Base-by-base conservation (phyloP, 768 basidiomycete species). In the Daedalea quercina region DNA sequence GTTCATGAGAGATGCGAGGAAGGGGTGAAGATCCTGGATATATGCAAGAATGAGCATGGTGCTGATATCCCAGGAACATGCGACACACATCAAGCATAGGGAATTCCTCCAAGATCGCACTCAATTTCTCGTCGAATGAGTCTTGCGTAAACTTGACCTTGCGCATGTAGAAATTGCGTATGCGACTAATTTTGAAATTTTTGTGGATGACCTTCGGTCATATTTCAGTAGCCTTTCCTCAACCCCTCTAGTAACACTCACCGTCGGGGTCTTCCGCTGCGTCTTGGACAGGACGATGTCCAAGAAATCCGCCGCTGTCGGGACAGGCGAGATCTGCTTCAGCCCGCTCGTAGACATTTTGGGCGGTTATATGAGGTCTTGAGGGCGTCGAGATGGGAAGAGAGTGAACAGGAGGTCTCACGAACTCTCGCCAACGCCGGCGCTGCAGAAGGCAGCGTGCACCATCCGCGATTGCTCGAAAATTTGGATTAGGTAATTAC, bases 61-160 rank as follows among this genome's bases (percentile, higher is more conserved):
- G 6, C 12, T 19, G 44, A 19, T 25, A 11, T 9, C 22, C n/a
- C n/a, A 40, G 50, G 9, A 33, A 57, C 51, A 6, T 12, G 37
- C 44, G 37, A 80, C 90, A 65, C 63, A 94, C 94, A 68, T 98
- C 95, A 49, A 99, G 86, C 73, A 98, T 84, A 20, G 96, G 96
- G 74, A 99, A 99, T 69, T 99, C 96, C 42, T 85, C 80, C 65
- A 99, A 75, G 67, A 99, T 99, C 31, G 85, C 87, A 51, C 85
- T 85, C 26, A 99, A 80, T 67, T 97, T 94, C 71, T 97, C 94
- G 55, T 96, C 94, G 60, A 98, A 97, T 15, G 89, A 78, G 65
- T 97, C 94, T 69, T 97, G 94, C 2, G 94, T 94, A 69, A 96
- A 98, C 71, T 95, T 98, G 73, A 99, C 95, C 71, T 99, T 99